Base-by-base conservation (phyloP, 176 grass and related monocot genomes). In the Oryza australiensis region DNA sequence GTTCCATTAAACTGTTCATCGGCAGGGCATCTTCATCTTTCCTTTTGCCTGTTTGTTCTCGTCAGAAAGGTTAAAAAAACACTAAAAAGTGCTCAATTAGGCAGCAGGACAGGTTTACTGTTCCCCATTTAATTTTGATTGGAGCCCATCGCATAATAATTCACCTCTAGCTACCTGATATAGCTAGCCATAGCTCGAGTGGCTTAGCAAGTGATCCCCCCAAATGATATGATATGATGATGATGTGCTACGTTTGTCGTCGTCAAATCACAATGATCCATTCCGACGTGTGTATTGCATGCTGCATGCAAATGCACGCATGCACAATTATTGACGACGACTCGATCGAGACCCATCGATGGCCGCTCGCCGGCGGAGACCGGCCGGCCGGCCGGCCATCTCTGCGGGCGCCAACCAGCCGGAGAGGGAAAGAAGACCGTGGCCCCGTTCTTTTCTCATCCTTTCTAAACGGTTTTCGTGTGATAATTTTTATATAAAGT, bases 241-340 rank as follows among this genome's bases (percentile, higher is more conserved):
- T n/a, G 55, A 24, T 60, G 55, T 60, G 55, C n/a, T 24, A n/a
- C 22, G 18, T 59, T 59, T 20, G 53, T 59, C 55, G 55, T 24
- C 55, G 55, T 60, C n/a, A 60, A 60, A 60, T 20, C 40, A 23
- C 35, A 13, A 3, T 14, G 68, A 10, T 79, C 79, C 55, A 24
- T 60, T 60, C 22, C 86, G 32, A 64, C 73, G 79, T 42, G 73
- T 7, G 79, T 42, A 66, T 7, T 7, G 30, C 35, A 67, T 59
- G 12, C 49, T 59, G 12, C 49, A 53, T 55, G 51, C 51, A 46
- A 46, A 22, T 53, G 49, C 49, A 53, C 51, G 51, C 51, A 22
- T 30, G 70, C 79, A n/a, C 40, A 71, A 82, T 87, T 42, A 87
- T 83, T 72, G 72, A 27, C 11, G 51, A 8, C 51, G 51, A 55